Evolutionary conservation across 2,329 filamentous ascomycete species (phyloP), one percentile per base, ranked within the genome.

Genomic region (Pyrenochaeta sp.): DNA sequence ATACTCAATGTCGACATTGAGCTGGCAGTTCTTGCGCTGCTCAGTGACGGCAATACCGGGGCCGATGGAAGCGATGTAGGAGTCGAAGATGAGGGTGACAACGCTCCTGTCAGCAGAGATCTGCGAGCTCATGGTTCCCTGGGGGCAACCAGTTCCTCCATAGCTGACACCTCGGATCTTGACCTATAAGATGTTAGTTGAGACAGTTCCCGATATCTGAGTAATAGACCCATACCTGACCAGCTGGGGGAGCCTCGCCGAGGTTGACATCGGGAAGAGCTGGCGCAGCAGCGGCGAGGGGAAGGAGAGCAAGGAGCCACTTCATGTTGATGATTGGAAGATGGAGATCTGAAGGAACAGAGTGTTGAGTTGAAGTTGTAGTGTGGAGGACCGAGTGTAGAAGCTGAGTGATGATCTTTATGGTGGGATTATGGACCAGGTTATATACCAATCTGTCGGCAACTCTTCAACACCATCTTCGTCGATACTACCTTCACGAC

Each of bases 71-170:
- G 77, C 79, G 28, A 78, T 71, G 53, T 81, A 81, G 11, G 65
- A 46, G 61, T 79, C 77, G 60, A 81, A 81, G 55, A 81, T 76
- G 53, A 82, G 69, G 22, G 79, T 81, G 51, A 82, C 61, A 34
- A 63, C 76, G 63, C 66, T 71, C 41, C 68, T 68, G 56, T 79
- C 75, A 17, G 58, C 51, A 9, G 73, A 74, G 55, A 78, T 69
- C 48, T 73, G 65, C 32, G 70, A 67, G 57, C 68, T 70, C 47
- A 78, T 68, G 39, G 70, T 71, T 30, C 72, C 72, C 48, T 73
- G 68, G 7, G 76, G 76, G 58, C 76, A 79, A 22, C 76, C 76
- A 42, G 72, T 75, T 50, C 77, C 77, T 50, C 74, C 76, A 59
- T 77, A 77, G 27, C 67, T 72, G 39, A 79, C 67, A 30, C 67